These are phyloP conservation scores for Ceratocystis ficicola DNA, from an alignment of 2,329 filamentous ascomycete genomes.

Conservation along the genomic window DNA sequence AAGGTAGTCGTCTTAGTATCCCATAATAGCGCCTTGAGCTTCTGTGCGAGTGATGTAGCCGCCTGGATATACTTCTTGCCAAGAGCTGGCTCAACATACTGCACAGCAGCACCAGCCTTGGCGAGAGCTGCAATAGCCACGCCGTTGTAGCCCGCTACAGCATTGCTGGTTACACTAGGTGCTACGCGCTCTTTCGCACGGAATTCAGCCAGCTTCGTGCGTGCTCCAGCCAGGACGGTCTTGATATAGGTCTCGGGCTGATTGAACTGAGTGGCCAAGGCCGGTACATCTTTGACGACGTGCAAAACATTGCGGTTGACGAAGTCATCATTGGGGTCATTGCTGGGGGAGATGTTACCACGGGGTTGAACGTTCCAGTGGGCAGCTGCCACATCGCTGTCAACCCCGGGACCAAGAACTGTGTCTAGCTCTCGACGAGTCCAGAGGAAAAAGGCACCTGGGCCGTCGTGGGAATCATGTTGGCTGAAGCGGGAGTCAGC, in stretches of 20 bases:
- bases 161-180: slow-evolving; percentile 76
- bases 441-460: slow-evolving; percentile 94
- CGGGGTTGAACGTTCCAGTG: slow-evolving; percentile 76
- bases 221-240: slow-evolving; percentile 53
- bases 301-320: slow-evolving; percentile 84
- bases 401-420: slow-evolving; percentile 43
- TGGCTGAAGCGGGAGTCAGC: slow-evolving; percentile 68
- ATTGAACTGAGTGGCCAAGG: slow-evolving; percentile 63
- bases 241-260: slow-evolving; percentile 57
- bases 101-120: slow-evolving; percentile 57
- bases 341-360: slow-evolving; percentile 70
- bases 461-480: slow-evolving; percentile 59
- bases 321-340: slow-evolving; percentile 88
- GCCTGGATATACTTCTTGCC: slow-evolving; percentile 50
- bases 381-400: slow-evolving; percentile 60
- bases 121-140: slow-evolving; percentile 76
- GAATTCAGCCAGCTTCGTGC: slow-evolving; percentile 55
- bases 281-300: slow-evolving; percentile 52
- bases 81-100: slow-evolving; percentile 43
- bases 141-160: slow-evolving; percentile 78
- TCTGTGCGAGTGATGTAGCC: slow-evolving; percentile 56
- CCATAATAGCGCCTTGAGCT: slow-evolving; percentile 64
- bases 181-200: slow-evolving; percentile 61
- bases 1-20: slow-evolving; percentile 49
- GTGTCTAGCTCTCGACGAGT: slow-evolving; percentile 74